A percentile compares a stretch with the other conserved stretches of the same genome.
Conservation (phyloP, 192 early-diverging fungal species). For the Jimgerdemannia flammicorona region DNA sequence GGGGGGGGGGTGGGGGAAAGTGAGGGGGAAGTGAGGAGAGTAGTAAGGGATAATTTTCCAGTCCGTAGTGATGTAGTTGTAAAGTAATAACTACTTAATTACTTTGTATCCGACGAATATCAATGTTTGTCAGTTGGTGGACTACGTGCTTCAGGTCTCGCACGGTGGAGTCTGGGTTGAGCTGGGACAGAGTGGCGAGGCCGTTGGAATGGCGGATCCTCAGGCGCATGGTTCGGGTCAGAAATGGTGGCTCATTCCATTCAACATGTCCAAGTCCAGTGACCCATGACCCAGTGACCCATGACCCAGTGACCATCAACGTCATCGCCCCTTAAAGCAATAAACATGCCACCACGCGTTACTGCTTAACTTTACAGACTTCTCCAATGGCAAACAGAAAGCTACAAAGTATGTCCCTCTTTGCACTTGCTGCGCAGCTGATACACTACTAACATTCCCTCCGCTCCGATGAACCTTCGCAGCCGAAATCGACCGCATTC, state of each 20-base stretch:
- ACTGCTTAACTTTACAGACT: not conserved
- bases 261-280: not conserved
- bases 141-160: conserved; percentile 16
- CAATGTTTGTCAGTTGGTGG: not conserved
- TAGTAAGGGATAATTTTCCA: not conserved
- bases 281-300: conserved; percentile 2
- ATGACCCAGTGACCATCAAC: not conserved
- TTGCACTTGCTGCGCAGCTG: not conserved
- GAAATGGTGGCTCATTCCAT: not conserved
- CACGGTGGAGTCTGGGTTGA: conserved; percentile 21
- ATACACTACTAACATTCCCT: not conserved
- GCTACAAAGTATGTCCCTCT: conserved; percentile 15
- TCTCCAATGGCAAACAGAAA: conserved; percentile 19
- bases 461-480: not conserved
- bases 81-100: not conserved
- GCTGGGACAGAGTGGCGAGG: conserved; percentile 24
- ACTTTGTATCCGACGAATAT: not conserved
- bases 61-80: too few species aligned
- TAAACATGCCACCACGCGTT: not conserved
- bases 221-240: conserved; percentile 29
- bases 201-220: conserved; percentile 39
- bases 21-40: not conserved
- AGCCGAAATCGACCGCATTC: conserved; percentile 95
- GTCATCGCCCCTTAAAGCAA: too few species aligned
- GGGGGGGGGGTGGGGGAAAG: too few species aligned